Percentiles rank a stretch among this genome's conserved stretches.
These are phyloP conservation scores for Durotheca rogersii DNA, from an alignment of 495 filamentous ascomycete genomes.

Conservation along the genomic window DNA sequence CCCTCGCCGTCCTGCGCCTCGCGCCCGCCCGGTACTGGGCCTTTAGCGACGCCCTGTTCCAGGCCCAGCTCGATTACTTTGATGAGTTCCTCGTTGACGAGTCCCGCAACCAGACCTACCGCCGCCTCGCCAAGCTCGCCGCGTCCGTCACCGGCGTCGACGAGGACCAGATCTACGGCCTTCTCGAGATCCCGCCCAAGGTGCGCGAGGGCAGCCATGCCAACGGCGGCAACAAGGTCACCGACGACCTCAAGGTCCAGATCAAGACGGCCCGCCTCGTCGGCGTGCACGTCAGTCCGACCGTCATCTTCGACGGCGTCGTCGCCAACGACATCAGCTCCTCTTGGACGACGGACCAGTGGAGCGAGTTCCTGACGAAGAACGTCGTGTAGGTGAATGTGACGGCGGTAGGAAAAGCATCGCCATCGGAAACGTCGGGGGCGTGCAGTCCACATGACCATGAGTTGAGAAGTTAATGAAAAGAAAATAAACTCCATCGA, in stretches of 20 bases:
- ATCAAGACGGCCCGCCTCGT: conserved; percentile 76
- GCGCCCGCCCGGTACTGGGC: conserved; percentile 72
- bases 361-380: conserved; percentile 81
- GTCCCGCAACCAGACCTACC: conserved; percentile 80
- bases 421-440: no score
- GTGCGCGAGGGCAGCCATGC: conserved; percentile 60
- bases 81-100: conserved; percentile 82
- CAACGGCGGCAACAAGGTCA: conserved; percentile 78
- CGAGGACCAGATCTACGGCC: conserved; percentile 60
- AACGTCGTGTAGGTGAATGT: conserved; percentile 72
- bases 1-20: conserved; percentile 67
- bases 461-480: no score
- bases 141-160: conserved; percentile 62
- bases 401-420: no score
- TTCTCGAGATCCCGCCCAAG: conserved; percentile 65
- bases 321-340: conserved; percentile 76
- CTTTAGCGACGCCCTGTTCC: conserved; percentile 73
- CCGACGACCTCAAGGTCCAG: conserved; percentile 80
- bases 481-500: no score
- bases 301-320: conserved; percentile 83
- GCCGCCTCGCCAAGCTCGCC: conserved; percentile 68
- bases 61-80: conserved; percentile 69
- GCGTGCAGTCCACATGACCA: no score
- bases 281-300: conserved; percentile 87
- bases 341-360: conserved; percentile 74